A percentile compares a stretch with the other conserved stretches of the same genome.
These are phyloP conservation scores for Jatropha curcas DNA, from an alignment of 345 rosid genomes.

Conservation along the genomic window DNA sequence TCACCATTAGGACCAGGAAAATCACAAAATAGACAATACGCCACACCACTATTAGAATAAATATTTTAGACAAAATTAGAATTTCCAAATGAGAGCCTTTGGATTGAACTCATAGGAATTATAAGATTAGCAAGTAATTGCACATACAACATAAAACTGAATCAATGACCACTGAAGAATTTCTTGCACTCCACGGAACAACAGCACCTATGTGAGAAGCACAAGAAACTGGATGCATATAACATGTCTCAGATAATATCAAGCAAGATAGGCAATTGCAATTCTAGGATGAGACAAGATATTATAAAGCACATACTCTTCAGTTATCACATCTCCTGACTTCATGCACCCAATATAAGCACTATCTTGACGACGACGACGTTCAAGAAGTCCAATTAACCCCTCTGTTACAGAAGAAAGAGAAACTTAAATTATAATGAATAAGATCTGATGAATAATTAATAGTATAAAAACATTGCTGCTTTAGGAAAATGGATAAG, in stretches of 20 bases:
- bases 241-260: not conserved
- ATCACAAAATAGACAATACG: not conserved
- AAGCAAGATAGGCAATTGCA: slow-evolving; percentile 2
- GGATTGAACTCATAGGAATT: not conserved
- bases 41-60: no score
- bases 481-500: slow-evolving; percentile 16
- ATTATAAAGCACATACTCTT: slow-evolving; percentile 48
- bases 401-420: slow-evolving; percentile 52
- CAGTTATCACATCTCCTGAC: slow-evolving; percentile 84
- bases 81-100: not conserved
- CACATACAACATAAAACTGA: not conserved
- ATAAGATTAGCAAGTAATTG: not conserved
- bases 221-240: not conserved
- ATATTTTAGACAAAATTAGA: not conserved
- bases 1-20: not conserved
- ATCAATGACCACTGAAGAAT: not conserved
- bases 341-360: slow-evolving; percentile 97
- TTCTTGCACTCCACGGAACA: not conserved
- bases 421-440: slow-evolving; percentile 15
- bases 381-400: slow-evolving; percentile 70
- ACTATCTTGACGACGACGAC: slow-evolving; percentile 65
- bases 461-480: slow-evolving; percentile 10
- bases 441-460: not conserved
- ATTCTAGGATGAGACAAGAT: slow-evolving; percentile 13
- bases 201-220: not conserved